Evolutionary conservation across 495 filamentous ascomycete species (phyloP).

Genomic region (Aspergillus haitiensis): DNA sequence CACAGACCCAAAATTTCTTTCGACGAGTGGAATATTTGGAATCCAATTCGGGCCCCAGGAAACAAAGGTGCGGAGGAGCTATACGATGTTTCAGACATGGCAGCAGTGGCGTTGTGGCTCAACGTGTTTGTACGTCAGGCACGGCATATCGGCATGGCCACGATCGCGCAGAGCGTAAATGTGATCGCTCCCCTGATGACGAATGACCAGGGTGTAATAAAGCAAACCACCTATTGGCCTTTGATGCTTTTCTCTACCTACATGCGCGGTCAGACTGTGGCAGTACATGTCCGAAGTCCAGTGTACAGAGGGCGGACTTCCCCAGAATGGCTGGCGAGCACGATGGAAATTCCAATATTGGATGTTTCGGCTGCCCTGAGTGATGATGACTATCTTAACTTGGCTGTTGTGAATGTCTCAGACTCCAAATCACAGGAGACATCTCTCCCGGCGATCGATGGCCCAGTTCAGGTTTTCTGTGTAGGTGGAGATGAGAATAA

Average conservation of each 20-base stretch:
- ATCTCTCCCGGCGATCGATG: no score
- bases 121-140: slow-evolving; percentile 76
- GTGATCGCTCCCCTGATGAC: slow-evolving; percentile 78
- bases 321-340: not conserved
- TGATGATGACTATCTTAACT: not conserved
- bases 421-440: no score
- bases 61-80: slow-evolving; percentile 64
- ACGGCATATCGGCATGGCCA: slow-evolving; percentile 70
- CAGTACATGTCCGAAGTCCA: not conserved
- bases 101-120: slow-evolving; percentile 70
- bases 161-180: slow-evolving; percentile 75
- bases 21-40: slow-evolving; percentile 87
- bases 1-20: slow-evolving; percentile 69
- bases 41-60: slow-evolving; percentile 66
- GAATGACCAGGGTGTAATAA: slow-evolving; percentile 55
- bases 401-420: not conserved
- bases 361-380: not conserved
- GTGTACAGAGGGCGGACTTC: not conserved
- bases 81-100: slow-evolving; percentile 72
- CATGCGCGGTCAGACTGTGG: slow-evolving; percentile 57
- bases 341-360: not conserved
- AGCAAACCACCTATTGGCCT: slow-evolving; percentile 78
- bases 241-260: slow-evolving; percentile 68
- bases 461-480: no score
- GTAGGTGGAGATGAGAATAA: no score